These are phyloP conservation scores for Cubamyces lactineus DNA, from an alignment of 768 basidiomycete genomes.

Conservation along the genomic window DNA sequence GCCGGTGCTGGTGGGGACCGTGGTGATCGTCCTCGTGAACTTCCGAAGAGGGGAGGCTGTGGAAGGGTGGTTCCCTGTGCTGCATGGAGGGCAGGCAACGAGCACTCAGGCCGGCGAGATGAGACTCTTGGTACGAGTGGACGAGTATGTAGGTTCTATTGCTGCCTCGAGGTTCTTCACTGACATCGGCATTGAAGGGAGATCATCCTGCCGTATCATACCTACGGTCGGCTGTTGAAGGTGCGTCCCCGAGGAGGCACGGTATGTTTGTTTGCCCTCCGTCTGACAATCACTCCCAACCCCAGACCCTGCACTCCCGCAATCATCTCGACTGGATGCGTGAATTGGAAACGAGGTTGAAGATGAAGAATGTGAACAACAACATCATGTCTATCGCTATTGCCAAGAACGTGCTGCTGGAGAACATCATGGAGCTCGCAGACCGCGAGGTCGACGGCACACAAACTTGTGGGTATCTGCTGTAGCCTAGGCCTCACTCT, in stretches of 20 bases:
- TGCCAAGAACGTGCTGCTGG: conserved; percentile 63
- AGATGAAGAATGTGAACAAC: conserved; percentile 62
- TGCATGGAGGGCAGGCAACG: conserved; percentile 47
- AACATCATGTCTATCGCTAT: conserved; percentile 72
- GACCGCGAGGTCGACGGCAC: conserved; percentile 72
- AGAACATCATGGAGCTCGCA: conserved; percentile 72
- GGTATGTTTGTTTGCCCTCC: conserved; percentile 22
- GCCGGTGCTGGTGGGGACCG: conserved; percentile 58
- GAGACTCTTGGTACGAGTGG: conserved; percentile 69
- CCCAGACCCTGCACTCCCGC: conserved; percentile 56
- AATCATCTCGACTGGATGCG: conserved; percentile 77
- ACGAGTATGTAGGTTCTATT: conserved; percentile 59
- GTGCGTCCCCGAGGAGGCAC: conserved; percentile 37
- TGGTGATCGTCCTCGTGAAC: conserved; percentile 65
- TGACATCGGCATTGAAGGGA: conserved; percentile 50
- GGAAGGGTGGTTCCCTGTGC: conserved; percentile 86
- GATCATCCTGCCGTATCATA: conserved; percentile 70
- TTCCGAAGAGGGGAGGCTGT: conserved; percentile 74
- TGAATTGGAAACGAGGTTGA: conserved; percentile 68
- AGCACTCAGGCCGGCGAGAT: conserved; percentile 76
- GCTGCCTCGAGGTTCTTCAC: conserved; percentile 17
- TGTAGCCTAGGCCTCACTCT: no score
- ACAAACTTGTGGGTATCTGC: conserved; percentile 55
- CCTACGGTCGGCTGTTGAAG: conserved; percentile 62
- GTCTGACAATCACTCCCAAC: not conserved